Conservation (phyloP, 176 grass and related monocot genomes). For the Guadua angustifolia region DNA sequence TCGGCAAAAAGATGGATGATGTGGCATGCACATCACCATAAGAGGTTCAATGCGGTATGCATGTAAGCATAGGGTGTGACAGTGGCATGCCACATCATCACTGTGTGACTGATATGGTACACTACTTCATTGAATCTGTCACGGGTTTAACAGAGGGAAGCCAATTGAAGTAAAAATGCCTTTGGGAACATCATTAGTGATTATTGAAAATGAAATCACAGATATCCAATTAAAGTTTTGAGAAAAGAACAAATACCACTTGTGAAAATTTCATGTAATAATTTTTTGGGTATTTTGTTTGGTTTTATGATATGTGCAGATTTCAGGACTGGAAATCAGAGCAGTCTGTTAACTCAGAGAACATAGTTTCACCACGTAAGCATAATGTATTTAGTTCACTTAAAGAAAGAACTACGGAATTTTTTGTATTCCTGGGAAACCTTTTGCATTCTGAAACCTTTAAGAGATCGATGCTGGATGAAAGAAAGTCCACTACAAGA, state of each 20-base stretch:
- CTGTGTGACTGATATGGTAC: neutral
- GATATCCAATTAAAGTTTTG: neutral
- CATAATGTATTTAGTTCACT: conserved; percentile 50
- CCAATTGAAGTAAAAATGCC: neutral
- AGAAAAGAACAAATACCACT: conserved; percentile 6
- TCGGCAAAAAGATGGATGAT: neutral
- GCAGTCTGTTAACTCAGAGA: conserved; percentile 70
- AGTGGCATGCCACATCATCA: neutral
- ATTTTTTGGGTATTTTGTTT: conserved; percentile 33
- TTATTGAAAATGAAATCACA: neutral
- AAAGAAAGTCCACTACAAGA: conserved; percentile 45
- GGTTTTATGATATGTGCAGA: conserved; percentile 52
- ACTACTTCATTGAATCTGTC: neutral
- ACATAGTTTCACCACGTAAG: conserved; percentile 43
- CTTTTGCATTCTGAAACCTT: conserved; percentile 46
- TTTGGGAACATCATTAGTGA: neutral
- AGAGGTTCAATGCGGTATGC: neutral
- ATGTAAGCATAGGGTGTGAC: neutral
- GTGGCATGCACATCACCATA: neutral
- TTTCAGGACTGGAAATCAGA: conserved; percentile 82
- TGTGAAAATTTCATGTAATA: neutral
- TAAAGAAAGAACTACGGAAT: conserved; percentile 46
- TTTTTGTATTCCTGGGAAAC: conserved; percentile 63
- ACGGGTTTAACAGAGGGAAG: neutral
- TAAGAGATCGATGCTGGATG: conserved; percentile 48